A percentile compares a stretch with the other conserved stretches of the same genome.
Conservation (phyloP, 169 alveolate species). For the Eimeria praecox region DNA sequence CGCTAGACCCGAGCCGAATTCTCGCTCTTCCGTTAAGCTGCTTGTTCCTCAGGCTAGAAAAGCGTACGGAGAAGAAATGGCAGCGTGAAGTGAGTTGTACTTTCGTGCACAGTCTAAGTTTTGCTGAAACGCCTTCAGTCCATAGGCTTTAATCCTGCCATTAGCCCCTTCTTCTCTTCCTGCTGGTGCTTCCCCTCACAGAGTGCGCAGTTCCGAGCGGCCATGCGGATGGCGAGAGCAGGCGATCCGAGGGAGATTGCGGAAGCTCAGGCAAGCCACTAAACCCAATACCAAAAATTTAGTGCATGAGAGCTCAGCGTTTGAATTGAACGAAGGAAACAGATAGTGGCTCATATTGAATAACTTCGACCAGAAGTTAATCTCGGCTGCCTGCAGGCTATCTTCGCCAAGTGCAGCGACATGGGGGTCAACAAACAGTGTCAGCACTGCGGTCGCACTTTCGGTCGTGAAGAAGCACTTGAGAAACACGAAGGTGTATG, state of each 20-base stretch:
- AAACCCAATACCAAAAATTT: not conserved
- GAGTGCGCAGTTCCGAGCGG: constrained; percentile 83
- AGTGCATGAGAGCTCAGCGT: not conserved
- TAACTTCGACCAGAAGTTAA: not conserved
- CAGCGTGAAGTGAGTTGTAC: constrained; percentile 39
- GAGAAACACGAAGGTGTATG: constrained; percentile 78
- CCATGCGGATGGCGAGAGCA: constrained; percentile 81
- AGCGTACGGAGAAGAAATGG: constrained; percentile 58
- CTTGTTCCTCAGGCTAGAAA: constrained; percentile 33
- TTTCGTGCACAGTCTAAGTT: not conserved
- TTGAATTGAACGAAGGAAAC: not conserved
- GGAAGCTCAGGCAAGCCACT: constrained; percentile 74
- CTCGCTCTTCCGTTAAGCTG: not conserved
- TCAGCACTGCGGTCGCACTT: constrained; percentile 81
- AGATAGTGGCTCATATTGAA: not conserved
- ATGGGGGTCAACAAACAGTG: constrained; percentile 60
- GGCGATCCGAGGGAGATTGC: constrained; percentile 78
- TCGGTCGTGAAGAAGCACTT: constrained; percentile 78
- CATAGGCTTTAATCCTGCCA: not conserved
- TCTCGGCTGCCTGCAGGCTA: constrained; percentile 46
- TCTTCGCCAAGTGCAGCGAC: constrained; percentile 78
- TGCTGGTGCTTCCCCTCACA: constrained; percentile 24
- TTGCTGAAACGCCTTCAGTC: not conserved
- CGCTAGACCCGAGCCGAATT: not conserved
- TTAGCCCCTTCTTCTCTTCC: not conserved